Percentiles rank a stretch among this genome's conserved stretches.
Conservation (phyloP, 108 stramenopile genomes). For the Nitzschia sp. region DNA sequence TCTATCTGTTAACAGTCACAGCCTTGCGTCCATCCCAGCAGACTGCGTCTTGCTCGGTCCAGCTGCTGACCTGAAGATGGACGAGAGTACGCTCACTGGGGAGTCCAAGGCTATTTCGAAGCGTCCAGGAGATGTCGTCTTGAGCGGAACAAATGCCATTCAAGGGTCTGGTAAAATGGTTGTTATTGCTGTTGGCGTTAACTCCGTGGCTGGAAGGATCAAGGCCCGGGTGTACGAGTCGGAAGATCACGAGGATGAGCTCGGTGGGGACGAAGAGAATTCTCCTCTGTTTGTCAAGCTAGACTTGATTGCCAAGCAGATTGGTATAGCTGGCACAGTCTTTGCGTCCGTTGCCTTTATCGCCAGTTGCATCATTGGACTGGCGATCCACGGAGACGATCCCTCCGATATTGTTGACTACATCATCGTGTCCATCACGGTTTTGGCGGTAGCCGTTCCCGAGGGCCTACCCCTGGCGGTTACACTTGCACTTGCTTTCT, state of each 20-base stretch:
- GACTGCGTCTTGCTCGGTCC: conserved; percentile 93
- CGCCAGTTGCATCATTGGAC: conserved; percentile 82
- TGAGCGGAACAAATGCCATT: conserved; percentile 69
- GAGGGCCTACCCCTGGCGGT: conserved; percentile 98
- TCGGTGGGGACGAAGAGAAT: conserved; percentile 66
- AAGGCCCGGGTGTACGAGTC: conserved; percentile 82
- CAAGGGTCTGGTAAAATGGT: conserved; percentile 87
- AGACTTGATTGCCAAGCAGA: conserved; percentile 81
- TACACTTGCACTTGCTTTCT: conserved; percentile 92
- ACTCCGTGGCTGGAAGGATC: conserved; percentile 88
- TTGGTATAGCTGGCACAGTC: conserved; percentile 81
- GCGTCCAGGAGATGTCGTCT: conserved; percentile 69
- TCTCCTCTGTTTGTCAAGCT: conserved; percentile 88
- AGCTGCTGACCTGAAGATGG: conserved; percentile 84
- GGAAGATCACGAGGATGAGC: conserved; percentile 61
- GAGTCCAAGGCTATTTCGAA: conserved; percentile 91
- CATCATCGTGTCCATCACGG: conserved; percentile 78
- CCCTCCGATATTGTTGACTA: conserved; percentile 63
- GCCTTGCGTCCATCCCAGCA: conserved; percentile 86
- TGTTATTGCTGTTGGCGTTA: conserved; percentile 88
- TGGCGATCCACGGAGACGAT: conserved; percentile 49
- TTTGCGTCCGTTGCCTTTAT: conserved; percentile 74
- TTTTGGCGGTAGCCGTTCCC: conserved; percentile 98
- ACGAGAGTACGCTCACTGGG: conserved; percentile 94
- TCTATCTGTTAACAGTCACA: conserved; percentile 87